These are phyloP conservation scores for Botrytis tulipae DNA, from an alignment of 2,329 filamentous ascomycete genomes.

Conservation along the genomic window DNA sequence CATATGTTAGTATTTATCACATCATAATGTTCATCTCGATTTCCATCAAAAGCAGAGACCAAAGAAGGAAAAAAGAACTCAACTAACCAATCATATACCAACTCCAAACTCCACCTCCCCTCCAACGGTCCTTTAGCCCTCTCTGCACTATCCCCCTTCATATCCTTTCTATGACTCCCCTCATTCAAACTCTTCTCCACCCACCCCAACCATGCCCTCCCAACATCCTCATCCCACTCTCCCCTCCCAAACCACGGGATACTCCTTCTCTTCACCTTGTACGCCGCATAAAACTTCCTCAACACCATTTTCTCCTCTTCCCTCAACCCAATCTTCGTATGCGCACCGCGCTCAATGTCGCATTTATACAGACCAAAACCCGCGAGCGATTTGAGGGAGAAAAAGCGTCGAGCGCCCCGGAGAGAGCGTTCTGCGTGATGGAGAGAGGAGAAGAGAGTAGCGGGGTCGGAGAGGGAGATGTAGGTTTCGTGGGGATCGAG, in stretches of 20 bases:
- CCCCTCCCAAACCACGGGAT: not conserved
- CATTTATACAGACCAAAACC: constrained; percentile 2
- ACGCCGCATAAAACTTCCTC: constrained; percentile 2
- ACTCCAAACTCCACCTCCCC: constrained; percentile 14
- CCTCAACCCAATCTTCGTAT: not conserved
- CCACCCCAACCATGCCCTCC: not conserved
- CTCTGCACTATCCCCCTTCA: not conserved
- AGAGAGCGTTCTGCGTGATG: not conserved
- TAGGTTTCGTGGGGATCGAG: constrained; percentile 15
- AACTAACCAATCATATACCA: constrained; percentile 13
- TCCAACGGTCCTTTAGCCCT: not conserved
- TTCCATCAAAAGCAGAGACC: not conserved
- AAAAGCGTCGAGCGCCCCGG: not conserved
- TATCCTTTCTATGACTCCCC: not conserved
- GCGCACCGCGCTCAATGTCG: not conserved
- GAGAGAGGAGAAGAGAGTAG: not conserved
- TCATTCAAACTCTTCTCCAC: not conserved
- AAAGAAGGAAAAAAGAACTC: not conserved
- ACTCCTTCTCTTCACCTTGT: not conserved
- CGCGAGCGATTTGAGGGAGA: not conserved
- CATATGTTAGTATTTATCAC: constrained; percentile 22
- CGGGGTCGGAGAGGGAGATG: not conserved
- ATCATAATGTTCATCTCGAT: not conserved
- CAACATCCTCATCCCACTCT: constrained; percentile 10
- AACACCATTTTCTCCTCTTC: constrained; percentile 9